A percentile compares a stretch with the other conserved stretches of the same genome.
Evolutionary conservation across 2,329 filamentous ascomycete genomes (phyloP).

Genomic region (Fusarium napiforme): DNA sequence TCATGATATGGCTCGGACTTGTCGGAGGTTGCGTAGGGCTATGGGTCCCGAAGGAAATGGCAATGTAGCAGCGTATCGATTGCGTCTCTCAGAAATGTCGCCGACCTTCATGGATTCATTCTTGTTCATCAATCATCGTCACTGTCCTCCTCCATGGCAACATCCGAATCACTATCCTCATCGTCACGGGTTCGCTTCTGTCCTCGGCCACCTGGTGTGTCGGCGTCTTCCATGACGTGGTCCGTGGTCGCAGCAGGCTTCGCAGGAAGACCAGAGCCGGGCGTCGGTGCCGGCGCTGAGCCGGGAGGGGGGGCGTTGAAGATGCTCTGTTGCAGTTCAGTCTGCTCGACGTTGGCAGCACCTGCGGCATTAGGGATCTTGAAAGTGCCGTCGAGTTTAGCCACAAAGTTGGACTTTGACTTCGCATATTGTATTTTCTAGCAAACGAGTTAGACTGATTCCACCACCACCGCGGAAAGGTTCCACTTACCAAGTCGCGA

Average conservation of each 20-base stretch:
- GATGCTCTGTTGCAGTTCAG: conserved; percentile 81
- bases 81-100: conserved; percentile 30
- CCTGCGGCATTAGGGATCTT: conserved; percentile 70
- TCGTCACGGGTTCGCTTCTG: conserved; percentile 77
- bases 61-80: conserved; percentile 48
- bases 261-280: conserved; percentile 55
- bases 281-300: conserved; percentile 56
- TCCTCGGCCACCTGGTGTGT: conserved; percentile 66
- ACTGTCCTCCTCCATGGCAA: conserved; percentile 76
- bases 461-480: neutral
- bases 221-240: conserved; percentile 61
- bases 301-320: conserved; percentile 75
- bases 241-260: conserved; percentile 62
- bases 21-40: conserved; percentile 84
- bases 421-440: conserved; percentile 94
- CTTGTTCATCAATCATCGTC: conserved; percentile 74
- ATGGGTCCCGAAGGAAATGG: conserved; percentile 78
- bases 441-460: conserved; percentile 8
- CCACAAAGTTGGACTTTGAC: conserved; percentile 85
- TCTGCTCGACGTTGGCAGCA: conserved; percentile 69
- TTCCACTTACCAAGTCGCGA: conserved; percentile 76
- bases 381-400: conserved; percentile 93
- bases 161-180: conserved; percentile 74
- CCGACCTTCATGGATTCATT: conserved; percentile 43
- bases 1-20: conserved; percentile 90